These are phyloP conservation scores for Sclerotinia borealis DNA, from an alignment of 2,329 filamentous ascomycete species.

Conservation along the genomic window DNA sequence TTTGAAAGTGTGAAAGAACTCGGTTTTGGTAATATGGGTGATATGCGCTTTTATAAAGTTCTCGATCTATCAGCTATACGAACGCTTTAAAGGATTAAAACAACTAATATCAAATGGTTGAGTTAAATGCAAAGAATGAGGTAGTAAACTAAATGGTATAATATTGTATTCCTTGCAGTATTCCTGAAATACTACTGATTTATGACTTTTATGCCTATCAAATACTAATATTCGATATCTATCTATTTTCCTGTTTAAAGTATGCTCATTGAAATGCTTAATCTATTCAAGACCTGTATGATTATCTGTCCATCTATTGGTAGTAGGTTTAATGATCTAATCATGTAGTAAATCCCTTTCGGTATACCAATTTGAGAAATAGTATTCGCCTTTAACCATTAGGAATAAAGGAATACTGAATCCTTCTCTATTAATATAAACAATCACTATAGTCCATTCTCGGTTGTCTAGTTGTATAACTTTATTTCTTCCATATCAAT, in stretches of 20 bases:
- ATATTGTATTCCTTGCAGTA: slow-evolving; percentile 32
- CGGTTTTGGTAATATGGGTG: not conserved
- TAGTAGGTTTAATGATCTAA: slow-evolving; percentile 29
- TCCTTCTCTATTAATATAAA: slow-evolving; percentile 19
- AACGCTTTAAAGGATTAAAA: not conserved
- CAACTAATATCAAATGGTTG: not conserved
- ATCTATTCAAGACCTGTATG: slow-evolving; percentile 33
- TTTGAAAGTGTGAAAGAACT: not conserved
- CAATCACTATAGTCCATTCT: slow-evolving; percentile 26
- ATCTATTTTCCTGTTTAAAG: not conserved
- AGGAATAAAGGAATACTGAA: slow-evolving; percentile 23
- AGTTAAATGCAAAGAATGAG: not conserved
- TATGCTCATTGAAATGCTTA: slow-evolving; percentile 23
- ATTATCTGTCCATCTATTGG: slow-evolving; percentile 32
- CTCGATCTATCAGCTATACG: not conserved
- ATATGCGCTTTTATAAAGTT: not conserved
- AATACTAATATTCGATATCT: slow-evolving; percentile 15
- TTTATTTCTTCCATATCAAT: slow-evolving; percentile 15
- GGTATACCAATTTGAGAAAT: too few species aligned
- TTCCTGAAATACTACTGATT: not conserved
- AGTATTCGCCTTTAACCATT: slow-evolving; percentile 21
- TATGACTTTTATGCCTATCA: slow-evolving; percentile 9
- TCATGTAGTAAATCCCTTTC: slow-evolving; percentile 24
- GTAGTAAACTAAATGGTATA: slow-evolving; percentile 12
- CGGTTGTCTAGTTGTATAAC: slow-evolving; percentile 22